These are phyloP conservation scores for Colletotrichum filicis DNA, from an alignment of 2,329 filamentous ascomycete genomes.

Conservation along the genomic window DNA sequence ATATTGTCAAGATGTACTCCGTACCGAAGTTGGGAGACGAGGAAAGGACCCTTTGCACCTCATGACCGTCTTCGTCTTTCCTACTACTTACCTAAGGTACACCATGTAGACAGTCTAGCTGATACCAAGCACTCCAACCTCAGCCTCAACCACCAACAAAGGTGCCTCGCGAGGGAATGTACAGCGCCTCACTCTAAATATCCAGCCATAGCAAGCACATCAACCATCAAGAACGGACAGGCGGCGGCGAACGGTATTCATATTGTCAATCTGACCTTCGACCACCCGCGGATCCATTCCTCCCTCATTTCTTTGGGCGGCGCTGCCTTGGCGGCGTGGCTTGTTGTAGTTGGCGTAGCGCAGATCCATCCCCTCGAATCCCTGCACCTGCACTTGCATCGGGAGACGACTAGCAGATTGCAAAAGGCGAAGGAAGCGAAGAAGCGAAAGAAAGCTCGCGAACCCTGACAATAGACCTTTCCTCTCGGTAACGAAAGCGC, in stretches of 20 bases:
- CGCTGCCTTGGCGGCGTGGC: slow-evolving; percentile 29
- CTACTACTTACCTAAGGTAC: background rate
- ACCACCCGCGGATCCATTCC: slow-evolving; percentile 12
- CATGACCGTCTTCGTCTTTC: background rate
- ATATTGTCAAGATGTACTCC: background rate
- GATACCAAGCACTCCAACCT: background rate
- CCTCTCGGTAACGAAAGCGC: background rate
- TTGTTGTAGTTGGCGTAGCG: slow-evolving; percentile 29
- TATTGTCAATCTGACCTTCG: background rate
- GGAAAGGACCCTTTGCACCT: background rate
- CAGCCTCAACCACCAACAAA: background rate
- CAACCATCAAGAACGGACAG: background rate
- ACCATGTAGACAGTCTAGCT: no score
- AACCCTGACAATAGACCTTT: background rate
- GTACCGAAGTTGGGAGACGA: background rate
- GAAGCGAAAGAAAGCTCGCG: background rate
- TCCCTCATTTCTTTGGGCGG: slow-evolving; percentile 27
- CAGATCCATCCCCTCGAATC: slow-evolving; percentile 11
- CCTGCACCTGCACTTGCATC: background rate
- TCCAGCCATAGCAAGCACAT: background rate
- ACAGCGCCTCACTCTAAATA: background rate
- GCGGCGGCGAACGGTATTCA: background rate
- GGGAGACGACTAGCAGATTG: background rate
- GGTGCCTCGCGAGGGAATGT: background rate
- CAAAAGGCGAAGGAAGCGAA: background rate